Conservation (phyloP, 2,329 filamentous ascomycete genomes). For the Calonectria multiphialidica region DNA sequence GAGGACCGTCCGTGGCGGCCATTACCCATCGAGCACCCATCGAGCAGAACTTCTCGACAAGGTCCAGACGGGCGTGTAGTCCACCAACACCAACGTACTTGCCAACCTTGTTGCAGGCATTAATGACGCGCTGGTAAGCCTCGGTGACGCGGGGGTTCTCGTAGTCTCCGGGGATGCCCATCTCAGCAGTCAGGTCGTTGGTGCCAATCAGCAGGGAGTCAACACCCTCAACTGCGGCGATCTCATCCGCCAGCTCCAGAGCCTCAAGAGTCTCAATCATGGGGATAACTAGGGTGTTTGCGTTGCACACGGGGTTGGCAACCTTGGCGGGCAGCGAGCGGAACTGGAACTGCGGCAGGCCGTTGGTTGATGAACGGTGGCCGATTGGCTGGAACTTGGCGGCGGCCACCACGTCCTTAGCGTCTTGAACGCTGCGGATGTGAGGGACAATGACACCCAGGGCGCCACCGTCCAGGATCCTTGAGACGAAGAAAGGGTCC, state of each 20-base stretch:
- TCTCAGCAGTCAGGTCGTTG: slow-evolving; percentile 57
- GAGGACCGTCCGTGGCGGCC: slow-evolving; percentile 45
- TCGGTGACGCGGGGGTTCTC: slow-evolving; percentile 37
- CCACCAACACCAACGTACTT: slow-evolving; percentile 57
- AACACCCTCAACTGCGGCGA: slow-evolving; percentile 52
- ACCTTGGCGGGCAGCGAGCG: slow-evolving; percentile 36
- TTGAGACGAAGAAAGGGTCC: slow-evolving; percentile 42
- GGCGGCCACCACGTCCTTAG: slow-evolving; percentile 40
- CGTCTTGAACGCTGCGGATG: slow-evolving; percentile 40
- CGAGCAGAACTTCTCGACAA: slow-evolving; percentile 52
- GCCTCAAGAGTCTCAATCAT: slow-evolving; percentile 46
- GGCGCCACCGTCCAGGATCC: slow-evolving; percentile 41
- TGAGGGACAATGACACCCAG: slow-evolving; percentile 44
- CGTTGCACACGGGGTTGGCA: slow-evolving; percentile 35
- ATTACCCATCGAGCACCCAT: slow-evolving; percentile 47
- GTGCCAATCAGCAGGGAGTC: slow-evolving; percentile 58
- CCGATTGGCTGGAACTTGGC: slow-evolving; percentile 44
- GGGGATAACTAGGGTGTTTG: slow-evolving; percentile 41
- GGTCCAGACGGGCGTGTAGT: slow-evolving; percentile 53
- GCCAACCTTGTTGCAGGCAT: slow-evolving; percentile 51
- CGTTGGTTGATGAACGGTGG: slow-evolving; percentile 38
- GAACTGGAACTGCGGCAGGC: slow-evolving; percentile 36
- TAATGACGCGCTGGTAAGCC: slow-evolving; percentile 48
- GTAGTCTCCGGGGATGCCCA: slow-evolving; percentile 49
- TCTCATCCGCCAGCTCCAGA: slow-evolving; percentile 44